Evolutionary conservation across 179 eudicot genomes (phyloP), one percentile per base, ranked within the genome.

Genomic region (Corrigiola litoralis): DNA sequence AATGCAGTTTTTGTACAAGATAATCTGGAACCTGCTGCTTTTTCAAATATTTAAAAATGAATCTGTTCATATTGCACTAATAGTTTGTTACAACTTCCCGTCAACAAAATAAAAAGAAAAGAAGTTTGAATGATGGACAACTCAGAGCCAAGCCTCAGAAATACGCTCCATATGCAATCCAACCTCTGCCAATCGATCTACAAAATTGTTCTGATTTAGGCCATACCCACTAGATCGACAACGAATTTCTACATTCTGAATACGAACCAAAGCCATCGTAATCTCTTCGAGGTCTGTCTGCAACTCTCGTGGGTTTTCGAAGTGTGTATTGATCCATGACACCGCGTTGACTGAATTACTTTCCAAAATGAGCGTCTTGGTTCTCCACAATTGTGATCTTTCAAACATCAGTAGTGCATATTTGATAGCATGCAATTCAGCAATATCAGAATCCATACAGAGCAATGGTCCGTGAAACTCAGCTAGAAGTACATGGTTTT

Each of bases 361-460:
- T 51, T 64, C 58, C 32, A 64, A n/a, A 4, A 50, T 28, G 0
- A 64, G 37, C 46, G 31, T 23, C 41, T 7, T 17, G 9, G 5
- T 34, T 21, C 68, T 42, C 12, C 23, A 48, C 46, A 50, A 7
- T 1, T 25, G n/a, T 37, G 59, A 64, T 24, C 48, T 64, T 29
- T 64, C 59, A 38, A 64, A 64, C 49, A 49, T 64, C 9, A 64
- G 12, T 27, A 51, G 51, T 27, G 68, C 68, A 29, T 36, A 42
- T 38, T 17, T 64, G 32, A 64, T 28, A 24, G 48, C 68, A 50
- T 34, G 47, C 48, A 64, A 8, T 38, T 64, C 68, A 4, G 49
- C 49, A 36, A 64, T 25, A 51, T 38, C 24, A 4, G 47, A 24
- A 24, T 51, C 47, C 11, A 50, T 38, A 28, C 9, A 24, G 5